Conservation (phyloP, 805 yeast species). For the Metschnikowia aberdeeniae region DNA sequence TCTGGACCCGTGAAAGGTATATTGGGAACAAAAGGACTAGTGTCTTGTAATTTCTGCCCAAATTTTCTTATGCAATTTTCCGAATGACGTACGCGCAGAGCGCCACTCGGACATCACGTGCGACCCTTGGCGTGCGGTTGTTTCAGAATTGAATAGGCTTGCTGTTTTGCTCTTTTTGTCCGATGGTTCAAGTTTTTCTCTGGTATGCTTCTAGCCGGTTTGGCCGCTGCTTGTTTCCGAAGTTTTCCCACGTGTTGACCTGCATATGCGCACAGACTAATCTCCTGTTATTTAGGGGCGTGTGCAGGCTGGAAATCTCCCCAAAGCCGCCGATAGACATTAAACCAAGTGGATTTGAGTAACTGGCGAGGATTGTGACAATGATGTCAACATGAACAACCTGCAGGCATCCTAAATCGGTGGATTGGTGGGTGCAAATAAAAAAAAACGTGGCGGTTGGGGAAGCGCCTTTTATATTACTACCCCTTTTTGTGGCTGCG, state of each 20-base stretch:
- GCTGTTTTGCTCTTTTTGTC: not conserved
- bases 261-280: conserved; percentile 1
- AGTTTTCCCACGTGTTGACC: not conserved
- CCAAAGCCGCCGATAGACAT: too few relatives aligned
- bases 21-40: not conserved
- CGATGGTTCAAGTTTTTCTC: not conserved
- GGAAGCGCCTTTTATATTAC: not conserved
- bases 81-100: conserved; percentile 3
- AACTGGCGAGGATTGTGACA: too few relatives aligned
- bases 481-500: not conserved
- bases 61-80: conserved; percentile 3
- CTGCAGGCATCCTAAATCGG: too few relatives aligned
- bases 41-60: conserved; percentile 1
- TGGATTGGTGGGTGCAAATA: too few relatives aligned
- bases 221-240: not conserved
- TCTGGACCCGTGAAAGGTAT: not conserved
- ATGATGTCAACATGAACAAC: too few relatives aligned
- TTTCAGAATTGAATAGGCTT: not conserved
- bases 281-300: not conserved
- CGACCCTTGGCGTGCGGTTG: not conserved
- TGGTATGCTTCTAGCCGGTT: not conserved
- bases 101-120: conserved; percentile 5
- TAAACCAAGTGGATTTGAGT: too few relatives aligned
- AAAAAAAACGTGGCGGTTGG: too few relatives aligned
- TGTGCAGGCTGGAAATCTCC: not conserved